phyloP scores from a whole-genome alignment of 148 eudicot genomes.

The Salicornia ramosissima region DNA sequence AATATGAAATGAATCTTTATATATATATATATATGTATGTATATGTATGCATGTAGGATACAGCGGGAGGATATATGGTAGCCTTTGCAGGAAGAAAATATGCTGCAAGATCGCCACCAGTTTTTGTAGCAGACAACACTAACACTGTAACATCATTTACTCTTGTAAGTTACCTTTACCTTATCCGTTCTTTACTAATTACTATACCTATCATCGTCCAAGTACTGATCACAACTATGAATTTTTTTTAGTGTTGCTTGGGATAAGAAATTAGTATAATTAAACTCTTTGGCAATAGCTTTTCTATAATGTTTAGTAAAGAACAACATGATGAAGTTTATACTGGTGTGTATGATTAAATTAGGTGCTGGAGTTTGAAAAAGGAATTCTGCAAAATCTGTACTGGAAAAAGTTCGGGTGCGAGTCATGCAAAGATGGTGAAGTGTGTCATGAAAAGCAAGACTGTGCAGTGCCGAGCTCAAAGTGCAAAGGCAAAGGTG shows the following conservation, averaged over 20 bases:
- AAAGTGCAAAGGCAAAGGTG: conserved; percentile 49
- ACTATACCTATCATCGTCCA: too few species aligned
- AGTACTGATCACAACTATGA: too few species aligned
- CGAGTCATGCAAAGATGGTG: conserved; percentile 37
- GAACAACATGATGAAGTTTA: neutral
- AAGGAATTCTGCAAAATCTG: conserved; percentile 65
- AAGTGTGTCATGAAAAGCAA: conserved; percentile 47
- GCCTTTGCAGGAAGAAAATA: conserved; percentile 80
- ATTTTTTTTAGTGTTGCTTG: too few species aligned
- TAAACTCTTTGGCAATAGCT: too few species aligned
- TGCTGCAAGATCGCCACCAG: conserved; percentile 76
- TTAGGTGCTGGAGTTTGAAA: conserved; percentile 72
- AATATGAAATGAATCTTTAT: too few species aligned
- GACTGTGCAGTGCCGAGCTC: conserved; percentile 59
- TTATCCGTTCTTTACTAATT: neutral
- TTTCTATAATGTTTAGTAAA: neutral
- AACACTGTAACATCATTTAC: conserved; percentile 54
- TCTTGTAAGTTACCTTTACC: conserved; percentile 38
- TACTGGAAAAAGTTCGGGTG: conserved; percentile 77
- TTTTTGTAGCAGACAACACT: conserved; percentile 51
- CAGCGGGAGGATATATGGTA: conserved; percentile 73
- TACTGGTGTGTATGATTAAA: neutral
- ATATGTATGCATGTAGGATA: conserved; percentile 30
- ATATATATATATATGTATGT: too few species aligned
- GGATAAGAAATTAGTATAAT: too few species aligned